A percentile compares a stretch with the other conserved stretches of the same genome.
Evolutionary conservation across 441 rosid genomes (phyloP).

Genomic region (Bocquillonia castaneifolia): DNA sequence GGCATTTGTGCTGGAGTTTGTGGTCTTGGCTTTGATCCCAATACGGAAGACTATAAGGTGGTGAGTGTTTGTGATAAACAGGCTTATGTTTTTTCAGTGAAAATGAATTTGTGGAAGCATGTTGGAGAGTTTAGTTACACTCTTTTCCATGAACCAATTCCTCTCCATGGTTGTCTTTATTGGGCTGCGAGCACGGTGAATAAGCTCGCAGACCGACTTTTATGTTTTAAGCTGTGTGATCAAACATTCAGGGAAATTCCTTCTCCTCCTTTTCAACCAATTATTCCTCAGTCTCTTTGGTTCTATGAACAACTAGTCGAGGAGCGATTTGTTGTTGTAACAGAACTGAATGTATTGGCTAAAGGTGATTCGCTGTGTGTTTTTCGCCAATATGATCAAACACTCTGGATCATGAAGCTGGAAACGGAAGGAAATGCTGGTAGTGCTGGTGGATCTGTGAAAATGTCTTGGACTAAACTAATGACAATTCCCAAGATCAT

Average conservation of each 20-base stretch:
- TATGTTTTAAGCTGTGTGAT: slow-evolving; percentile 11
- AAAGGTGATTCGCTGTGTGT: slow-evolving; percentile 1
- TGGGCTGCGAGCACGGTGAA: slow-evolving; percentile 6
- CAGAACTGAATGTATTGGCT: slow-evolving; percentile 2
- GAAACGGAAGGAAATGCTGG: background rate
- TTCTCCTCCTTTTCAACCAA: slow-evolving; percentile 5
- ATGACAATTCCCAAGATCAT: slow-evolving; percentile 13
- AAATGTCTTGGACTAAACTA: slow-evolving; percentile 5
- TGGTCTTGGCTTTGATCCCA: slow-evolving; percentile 13
- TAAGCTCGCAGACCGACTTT: background rate
- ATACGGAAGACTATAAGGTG: slow-evolving; percentile 18
- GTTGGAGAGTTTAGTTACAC: slow-evolving; percentile 6
- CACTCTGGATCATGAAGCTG: slow-evolving; percentile 14
- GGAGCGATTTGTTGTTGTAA: background rate
- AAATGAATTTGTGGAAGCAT: slow-evolving; percentile 9
- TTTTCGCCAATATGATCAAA: slow-evolving; percentile 15
- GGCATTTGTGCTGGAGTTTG: slow-evolving; percentile 13
- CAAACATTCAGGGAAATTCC: slow-evolving; percentile 12
- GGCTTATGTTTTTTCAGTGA: slow-evolving; percentile 12
- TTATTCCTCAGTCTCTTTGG: background rate
- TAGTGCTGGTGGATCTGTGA: too few relatives aligned
- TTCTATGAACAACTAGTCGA: background rate
- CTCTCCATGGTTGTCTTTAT: slow-evolving; percentile 16
- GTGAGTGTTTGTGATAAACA: slow-evolving; percentile 3
- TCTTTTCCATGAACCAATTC: slow-evolving; percentile 9